Conservation (phyloP, 1,139 yeast species). For the Sugiyamaella castrensis region DNA sequence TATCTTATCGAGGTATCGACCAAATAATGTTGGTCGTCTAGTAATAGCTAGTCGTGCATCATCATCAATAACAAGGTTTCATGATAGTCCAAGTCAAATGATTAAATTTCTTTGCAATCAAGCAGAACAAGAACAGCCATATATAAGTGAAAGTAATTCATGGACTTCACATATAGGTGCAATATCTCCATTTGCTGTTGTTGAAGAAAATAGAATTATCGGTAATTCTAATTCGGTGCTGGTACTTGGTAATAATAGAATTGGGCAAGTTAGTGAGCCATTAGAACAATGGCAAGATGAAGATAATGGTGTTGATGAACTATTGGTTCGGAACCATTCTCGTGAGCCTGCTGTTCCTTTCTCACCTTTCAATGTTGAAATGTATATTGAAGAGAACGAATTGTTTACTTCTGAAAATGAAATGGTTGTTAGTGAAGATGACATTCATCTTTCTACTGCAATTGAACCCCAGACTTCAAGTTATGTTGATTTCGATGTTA, state of each 20-base stretch:
- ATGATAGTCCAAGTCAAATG: background rate
- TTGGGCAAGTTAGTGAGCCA: too few relatives aligned
- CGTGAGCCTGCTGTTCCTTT: too few relatives aligned
- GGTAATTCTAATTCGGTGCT: background rate
- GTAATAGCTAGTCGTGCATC: background rate
- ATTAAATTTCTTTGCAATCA: slow-evolving; percentile 8
- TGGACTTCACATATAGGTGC: slow-evolving; percentile 5
- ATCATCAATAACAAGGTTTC: background rate
- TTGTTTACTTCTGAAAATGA: too few relatives aligned
- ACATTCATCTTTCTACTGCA: too few relatives aligned
- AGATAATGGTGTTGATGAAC: background rate
- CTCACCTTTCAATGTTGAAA: too few relatives aligned
- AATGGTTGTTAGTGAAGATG: too few relatives aligned
- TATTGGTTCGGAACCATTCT: background rate
- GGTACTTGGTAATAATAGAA: too few relatives aligned
- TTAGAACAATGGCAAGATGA: background rate
- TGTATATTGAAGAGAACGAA: too few relatives aligned
- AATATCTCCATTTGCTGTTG: slow-evolving; percentile 10
- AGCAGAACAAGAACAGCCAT: slow-evolving; percentile 1
- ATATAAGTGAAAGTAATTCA: slow-evolving; percentile 4
- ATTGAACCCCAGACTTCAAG: slow-evolving; percentile 12
- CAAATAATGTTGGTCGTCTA: background rate
- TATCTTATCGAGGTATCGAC: background rate
- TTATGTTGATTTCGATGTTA: slow-evolving; percentile 37
- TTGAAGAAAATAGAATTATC: slow-evolving; percentile 3